Evolutionary conservation across 2,329 filamentous ascomycete species (phyloP), one percentile per base, ranked within the genome.

Genomic region (Cytospora mali): DNA sequence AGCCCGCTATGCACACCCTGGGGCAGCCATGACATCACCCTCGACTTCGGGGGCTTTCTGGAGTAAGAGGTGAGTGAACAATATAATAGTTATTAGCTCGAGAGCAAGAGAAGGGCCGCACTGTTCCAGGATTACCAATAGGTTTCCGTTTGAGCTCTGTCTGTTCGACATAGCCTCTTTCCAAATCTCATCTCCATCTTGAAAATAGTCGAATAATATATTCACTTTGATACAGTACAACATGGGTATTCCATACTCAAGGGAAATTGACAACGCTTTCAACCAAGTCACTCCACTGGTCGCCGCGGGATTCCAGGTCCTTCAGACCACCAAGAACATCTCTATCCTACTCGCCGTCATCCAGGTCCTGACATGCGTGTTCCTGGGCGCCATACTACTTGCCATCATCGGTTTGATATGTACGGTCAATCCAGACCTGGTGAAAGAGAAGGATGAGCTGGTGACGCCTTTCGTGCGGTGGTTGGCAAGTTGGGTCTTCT

Each of bases 1-100:
- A 57, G 60, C 60, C 54, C n/a, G n/a, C 42, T 31, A 50, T 23
- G 23, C 57, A 49, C 56, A 57, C 53, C 39, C n/a, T n/a, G n/a
- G n/a, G n/a, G n/a, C n/a, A n/a, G 27, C 52, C 55, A 65, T 65
- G 64, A 63, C 64, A 65, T 65, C 64, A 65, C 64, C n/a, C 23
- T 18, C 27, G 27, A 33, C 42, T 42, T 28, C 18, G 39, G 6
- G 33, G n/a, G n/a, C n/a, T n/a, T 23, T 14, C 21, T 21, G 42
- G 21, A n/a, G 13, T 25, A 14, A 21, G 23, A 59, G 51, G 10
- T 48, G 21, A 11, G 1, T 54, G n/a, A n/a, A n/a, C n/a, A 23
- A n/a, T 28, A 60, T 35, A 60, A 54, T 16, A 60, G 29, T 27
- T 35, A 60, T 48, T 16, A 60, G 29, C 35, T 27, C n/a, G 21